A percentile compares a stretch with the other conserved stretches of the same genome.
Conservation (phyloP, 140 eudicot species). For the Cichorium intybus region DNA sequence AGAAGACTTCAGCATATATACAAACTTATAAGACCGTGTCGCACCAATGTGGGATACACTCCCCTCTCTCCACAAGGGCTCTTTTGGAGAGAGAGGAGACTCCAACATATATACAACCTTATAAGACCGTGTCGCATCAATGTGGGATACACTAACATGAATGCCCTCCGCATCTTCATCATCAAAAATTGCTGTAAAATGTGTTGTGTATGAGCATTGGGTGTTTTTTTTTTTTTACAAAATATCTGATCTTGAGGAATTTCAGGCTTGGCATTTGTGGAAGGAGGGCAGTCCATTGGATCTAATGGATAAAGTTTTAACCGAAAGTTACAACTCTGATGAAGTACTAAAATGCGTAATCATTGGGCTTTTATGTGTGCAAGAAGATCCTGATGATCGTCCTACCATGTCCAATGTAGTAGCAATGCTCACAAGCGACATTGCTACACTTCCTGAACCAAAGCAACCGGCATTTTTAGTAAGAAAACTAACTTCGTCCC, state of each 20-base stretch:
- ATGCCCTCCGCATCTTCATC: no score
- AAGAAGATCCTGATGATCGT: conserved; percentile 67
- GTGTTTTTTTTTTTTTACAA: not conserved
- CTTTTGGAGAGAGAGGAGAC: no score
- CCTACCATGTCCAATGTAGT: conserved; percentile 52
- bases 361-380: conserved; percentile 58
- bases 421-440: conserved; percentile 48
- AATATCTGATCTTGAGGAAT: not conserved
- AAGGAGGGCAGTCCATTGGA: conserved; percentile 41
- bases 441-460: conserved; percentile 44
- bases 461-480: conserved; percentile 51
- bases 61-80: no score
- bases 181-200: no score
- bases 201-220: not conserved
- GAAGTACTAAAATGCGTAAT: conserved; percentile 52
- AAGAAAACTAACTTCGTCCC: conserved; percentile 25
- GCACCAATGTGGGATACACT: no score
- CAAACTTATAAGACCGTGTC: no score
- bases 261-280: conserved; percentile 64
- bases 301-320: conserved; percentile 36
- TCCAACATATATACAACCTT: no score
- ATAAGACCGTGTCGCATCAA: no score
- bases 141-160: no score
- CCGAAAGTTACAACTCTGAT: conserved; percentile 24
- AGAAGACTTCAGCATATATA: no score